Base-by-base conservation (phyloP, 169 alveolate genomes). In the Eimeria necatrix region DNA sequence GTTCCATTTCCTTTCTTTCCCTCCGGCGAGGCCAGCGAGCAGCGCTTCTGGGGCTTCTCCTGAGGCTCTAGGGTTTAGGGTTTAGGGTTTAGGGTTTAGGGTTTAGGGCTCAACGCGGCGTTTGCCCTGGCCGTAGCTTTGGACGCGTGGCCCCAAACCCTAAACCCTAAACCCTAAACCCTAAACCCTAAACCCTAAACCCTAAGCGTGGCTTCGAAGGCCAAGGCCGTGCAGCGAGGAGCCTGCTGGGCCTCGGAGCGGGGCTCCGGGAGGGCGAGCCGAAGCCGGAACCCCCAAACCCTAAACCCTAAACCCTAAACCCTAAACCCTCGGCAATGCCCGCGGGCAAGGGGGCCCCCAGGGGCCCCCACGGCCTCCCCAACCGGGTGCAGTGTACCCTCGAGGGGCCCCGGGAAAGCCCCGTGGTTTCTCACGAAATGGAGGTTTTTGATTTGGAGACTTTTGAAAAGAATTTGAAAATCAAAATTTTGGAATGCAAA, bases 61-160 rank as follows among this genome's bases (percentile, higher is more conserved):
- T 32, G 16, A 61, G 24, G 73, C 41, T 16, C 22, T 61, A 61
- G 73, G 32, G 73, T 61, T 61, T 61, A 61, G 73, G 73, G 73
- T 61, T 61, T 61, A 61, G 73, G 73, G 73, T 61, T 61, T 61
- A 61, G 73, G 73, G 22, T 8, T 61, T 61, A 61, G 73, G 73
- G 73, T 4, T 61, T 61, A 61, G 73, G 73, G 73, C 22, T 61
- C 22, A 61, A 26, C 41, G 68, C 12, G 68, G 68, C 68, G 20
- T 10, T 3, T 56, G 68, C 68, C 1, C 68, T 32, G 68, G 68
- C 68, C 1, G 4, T 56, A 18, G 22, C 68, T 14, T 14, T 56
- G 68, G 20, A 18, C 12, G 20, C 22, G 20, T 56, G 2, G 2
- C 20, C 20, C 2, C 68, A 56, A 56, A 56, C 68, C 68, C 68